phyloP scores from a whole-genome alignment of 805 yeast species.

The Candida coquimbonensis region DNA sequence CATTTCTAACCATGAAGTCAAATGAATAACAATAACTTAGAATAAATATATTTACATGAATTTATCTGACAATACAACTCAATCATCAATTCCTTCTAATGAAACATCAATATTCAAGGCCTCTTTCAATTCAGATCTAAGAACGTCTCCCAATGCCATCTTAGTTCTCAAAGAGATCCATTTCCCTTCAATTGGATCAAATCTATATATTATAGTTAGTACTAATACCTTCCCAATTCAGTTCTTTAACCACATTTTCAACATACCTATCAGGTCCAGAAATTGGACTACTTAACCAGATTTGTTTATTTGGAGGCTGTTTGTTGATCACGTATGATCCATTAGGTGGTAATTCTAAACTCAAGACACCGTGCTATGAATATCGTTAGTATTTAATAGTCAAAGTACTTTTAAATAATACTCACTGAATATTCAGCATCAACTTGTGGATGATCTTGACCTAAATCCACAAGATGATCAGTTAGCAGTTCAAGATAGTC shows the following conservation, averaged over 20 bases:
- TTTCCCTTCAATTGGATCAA: constrained; percentile 62
- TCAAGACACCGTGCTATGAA: constrained; percentile 69
- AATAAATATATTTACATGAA: not conserved
- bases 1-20: too few species aligned
- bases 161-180: constrained; percentile 80
- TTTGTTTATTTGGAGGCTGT: constrained; percentile 96
- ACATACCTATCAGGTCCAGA: constrained; percentile 73
- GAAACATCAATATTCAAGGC: constrained; percentile 23
- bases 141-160: constrained; percentile 38
- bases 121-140: constrained; percentile 42
- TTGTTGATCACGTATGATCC: constrained; percentile 92
- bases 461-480: constrained; percentile 59
- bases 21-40: too few species aligned
- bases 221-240: not conserved
- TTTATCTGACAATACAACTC: not conserved
- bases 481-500: constrained; percentile 61
- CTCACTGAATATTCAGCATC: constrained; percentile 63
- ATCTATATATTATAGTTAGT: constrained; percentile 28
- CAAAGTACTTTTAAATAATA: constrained; percentile 1
- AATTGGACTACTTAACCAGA: constrained; percentile 91
- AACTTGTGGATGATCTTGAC: constrained; percentile 56
- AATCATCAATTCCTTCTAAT: constrained; percentile 15
- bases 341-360: constrained; percentile 56
- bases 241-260: too few species aligned
- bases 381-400: not conserved